Base-by-base conservation (phyloP, 2,329 filamentous ascomycete species). In the Simplicillium aogashimaense region DNA sequence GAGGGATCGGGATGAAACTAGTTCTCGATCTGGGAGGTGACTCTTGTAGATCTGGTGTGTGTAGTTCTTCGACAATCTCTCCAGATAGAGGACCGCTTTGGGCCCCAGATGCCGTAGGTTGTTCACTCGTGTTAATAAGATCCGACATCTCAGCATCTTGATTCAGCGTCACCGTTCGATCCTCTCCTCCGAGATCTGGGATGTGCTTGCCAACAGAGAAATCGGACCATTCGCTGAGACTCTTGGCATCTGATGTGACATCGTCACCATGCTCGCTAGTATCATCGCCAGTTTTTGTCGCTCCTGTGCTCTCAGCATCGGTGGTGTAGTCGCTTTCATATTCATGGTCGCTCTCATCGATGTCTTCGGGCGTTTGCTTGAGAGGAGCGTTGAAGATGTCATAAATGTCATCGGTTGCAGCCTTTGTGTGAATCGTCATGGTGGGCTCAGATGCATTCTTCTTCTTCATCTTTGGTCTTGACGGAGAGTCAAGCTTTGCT, bases 401-500 rank as follows among this genome's bases (percentile, higher is more conserved):
- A 53, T 97, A 97, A 39, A 98, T 95, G 51, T 98, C 92, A 51
- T 97, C 89, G 46, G 90, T 95, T 4, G 92, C 92, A 48, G 92
- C 90, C 51, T 78, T 86, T 11, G 92, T 98, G 56, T 97, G 88
- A 48, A 98, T 77, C 1, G 92, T 98, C 89, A 98, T 95, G 2
- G 92, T 98, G n/a, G 89, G 86, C 60, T 97, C 90, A 38, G 73
- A 67, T 2, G 61, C 48, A 50, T 80, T 81, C 58, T 84, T 92
- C 59, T 86, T 86, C 47, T 81, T 83, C 41, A 90, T 72, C 60
- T 94, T 97, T 4, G 79, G 80, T n/a, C 81, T 77, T 1, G 85
- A 85, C 0, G 89, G 90, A 2, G 90, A 95, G 53, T 92, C 86
- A 40, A 97, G 69, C 51, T 95, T 95, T 42, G 88, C 83, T 70